Base-by-base conservation (phyloP, 2,329 filamentous ascomycete species). In the Clarireedia paspali region DNA sequence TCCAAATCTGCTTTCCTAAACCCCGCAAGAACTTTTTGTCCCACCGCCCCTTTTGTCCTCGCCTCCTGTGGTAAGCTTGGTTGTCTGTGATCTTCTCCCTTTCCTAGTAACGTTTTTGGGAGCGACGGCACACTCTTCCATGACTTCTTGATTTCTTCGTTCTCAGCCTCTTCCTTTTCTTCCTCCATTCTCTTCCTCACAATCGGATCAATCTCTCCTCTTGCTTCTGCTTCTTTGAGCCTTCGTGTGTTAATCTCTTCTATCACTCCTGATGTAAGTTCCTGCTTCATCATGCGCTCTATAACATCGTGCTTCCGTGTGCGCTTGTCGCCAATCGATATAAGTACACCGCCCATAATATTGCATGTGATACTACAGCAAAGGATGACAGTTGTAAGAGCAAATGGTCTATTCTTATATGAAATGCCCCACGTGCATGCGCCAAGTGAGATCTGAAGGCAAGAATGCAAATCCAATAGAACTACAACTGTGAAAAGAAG, bases 261-360 rank as follows among this genome's bases (percentile, higher is more conserved):
- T 17, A 85, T 83, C 1, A 82, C 83, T 64, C 83, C 76, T 46
- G 78, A 71, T 0, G 89, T 95, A 52, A 94, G 71, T 59, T 89
- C 82, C 68, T 92, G 89, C 23, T 88, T 75, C 67, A 88, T 83
- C 71, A 92, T 81, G 30, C 85, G 78, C 66, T 91, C 84, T 23
- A 91, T 77, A 0, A 95, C 88, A 27, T 94, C 88, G 77, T 89
- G 91, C 77, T 95, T 95, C 49, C 89, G 77, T 3, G 89, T 90
- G 60, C 79, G 80, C 30, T 84, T 80, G 66, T 91, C 89, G 2
- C 89, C 89, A 12, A 89, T 77, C 63, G 78, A 83, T 68, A 95
- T 94, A 24, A 92, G 69, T 1, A 94, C 72, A 4, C 89, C 89
- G 0, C 85, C 89, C 0, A 79, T 80, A 59, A 89, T 85, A 68